phyloP scores from a whole-genome alignment of 1,284 basidiomycete genomes.

The Amylostereum areolatum region DNA sequence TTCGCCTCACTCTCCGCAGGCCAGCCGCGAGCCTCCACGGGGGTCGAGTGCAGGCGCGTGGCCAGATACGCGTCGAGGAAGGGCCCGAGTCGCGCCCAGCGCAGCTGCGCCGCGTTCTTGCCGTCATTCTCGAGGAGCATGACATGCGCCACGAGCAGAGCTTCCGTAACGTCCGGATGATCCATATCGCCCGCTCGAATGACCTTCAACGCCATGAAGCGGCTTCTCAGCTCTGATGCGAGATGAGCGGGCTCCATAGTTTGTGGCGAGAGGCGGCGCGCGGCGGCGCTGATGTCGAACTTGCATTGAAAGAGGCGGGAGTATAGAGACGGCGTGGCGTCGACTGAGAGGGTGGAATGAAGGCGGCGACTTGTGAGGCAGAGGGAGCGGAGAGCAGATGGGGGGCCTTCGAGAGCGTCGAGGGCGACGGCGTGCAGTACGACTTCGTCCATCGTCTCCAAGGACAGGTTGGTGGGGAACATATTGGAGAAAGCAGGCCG shows the following conservation, averaged over 20 bases:
- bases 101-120: conserved; percentile 49
- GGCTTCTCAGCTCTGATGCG: not conserved
- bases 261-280: not conserved
- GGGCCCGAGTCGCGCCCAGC: conserved; percentile 33
- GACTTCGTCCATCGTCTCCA: not conserved
- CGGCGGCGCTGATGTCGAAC: not conserved
- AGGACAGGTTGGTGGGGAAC: not conserved
- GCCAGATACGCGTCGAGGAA: conserved; percentile 36
- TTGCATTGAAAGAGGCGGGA: not conserved
- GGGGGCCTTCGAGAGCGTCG: not conserved
- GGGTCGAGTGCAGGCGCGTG: conserved; percentile 25
- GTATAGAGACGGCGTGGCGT: not conserved
- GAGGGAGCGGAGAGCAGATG: not conserved
- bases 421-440: not conserved
- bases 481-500: no score
- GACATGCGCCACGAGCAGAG: conserved; percentile 51
- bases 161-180: conserved; percentile 29
- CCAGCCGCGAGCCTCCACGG: conserved; percentile 36
- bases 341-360: not conserved
- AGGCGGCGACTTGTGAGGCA: not conserved
- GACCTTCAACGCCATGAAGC: not conserved
- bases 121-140: conserved; percentile 57
- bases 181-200: not conserved
- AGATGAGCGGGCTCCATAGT: not conserved
- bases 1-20: conserved; percentile 39